Conservation (phyloP, 1,284 basidiomycete species). For the Ceratobasidium sp. region DNA sequence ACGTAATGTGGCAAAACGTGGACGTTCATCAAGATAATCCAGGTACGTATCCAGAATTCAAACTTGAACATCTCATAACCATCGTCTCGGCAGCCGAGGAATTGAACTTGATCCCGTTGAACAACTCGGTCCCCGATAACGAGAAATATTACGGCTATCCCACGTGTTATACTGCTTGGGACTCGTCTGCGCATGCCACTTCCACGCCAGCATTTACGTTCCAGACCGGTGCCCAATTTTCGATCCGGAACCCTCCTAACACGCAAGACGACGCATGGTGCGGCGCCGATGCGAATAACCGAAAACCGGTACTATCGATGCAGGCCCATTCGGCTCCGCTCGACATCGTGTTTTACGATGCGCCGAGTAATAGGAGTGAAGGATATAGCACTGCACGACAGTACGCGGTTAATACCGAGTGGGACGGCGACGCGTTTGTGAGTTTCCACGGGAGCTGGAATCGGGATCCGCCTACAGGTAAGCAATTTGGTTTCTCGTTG, state of each 20-base stretch:
- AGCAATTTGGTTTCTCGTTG: neutral
- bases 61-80: neutral
- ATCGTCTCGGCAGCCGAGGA: conserved; percentile 14
- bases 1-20: conserved; percentile 11
- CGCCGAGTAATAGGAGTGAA: neutral
- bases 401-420: neutral
- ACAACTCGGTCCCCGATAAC: too few relatives aligned
- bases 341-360: conserved; percentile 34
- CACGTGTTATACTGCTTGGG: conserved; percentile 25
- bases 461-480: conserved; percentile 31
- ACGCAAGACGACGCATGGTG: conserved; percentile 27
- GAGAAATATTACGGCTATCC: conserved; percentile 34
- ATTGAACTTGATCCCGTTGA: conserved; percentile 14
- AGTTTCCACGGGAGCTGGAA: conserved; percentile 38
- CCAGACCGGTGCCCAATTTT: conserved; percentile 32
- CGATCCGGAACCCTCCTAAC: neutral
- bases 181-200: neutral
- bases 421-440: conserved; percentile 32
- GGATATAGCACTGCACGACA: neutral
- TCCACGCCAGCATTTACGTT: conserved; percentile 4
- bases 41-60: neutral
- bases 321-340: conserved; percentile 33
- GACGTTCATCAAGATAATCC: conserved; percentile 37
- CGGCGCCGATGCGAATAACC: conserved; percentile 11
- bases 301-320: neutral